Evolutionary conservation across 495 filamentous ascomycete species (phyloP).

Genomic region (Annulohypoxylon stygium): DNA sequence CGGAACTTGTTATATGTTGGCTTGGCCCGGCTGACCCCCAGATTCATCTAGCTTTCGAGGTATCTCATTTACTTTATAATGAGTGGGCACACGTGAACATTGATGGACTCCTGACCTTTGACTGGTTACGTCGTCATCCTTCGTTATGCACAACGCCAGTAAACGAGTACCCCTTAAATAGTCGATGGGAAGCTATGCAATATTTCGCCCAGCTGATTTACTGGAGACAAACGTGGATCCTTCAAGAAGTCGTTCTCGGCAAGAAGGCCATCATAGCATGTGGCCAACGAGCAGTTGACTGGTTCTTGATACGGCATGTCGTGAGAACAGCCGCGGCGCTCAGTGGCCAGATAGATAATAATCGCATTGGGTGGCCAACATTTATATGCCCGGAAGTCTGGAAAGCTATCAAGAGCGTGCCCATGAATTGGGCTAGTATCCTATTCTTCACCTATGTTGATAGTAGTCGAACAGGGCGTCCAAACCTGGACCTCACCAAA

Average conservation of each 20-base stretch:
- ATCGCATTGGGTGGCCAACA: neutral
- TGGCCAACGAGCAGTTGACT: neutral
- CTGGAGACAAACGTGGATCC: constrained; percentile 8
- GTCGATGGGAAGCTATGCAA: neutral
- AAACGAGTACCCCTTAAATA: neutral
- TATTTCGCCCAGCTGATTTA: neutral
- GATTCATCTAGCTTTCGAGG: constrained; percentile 11
- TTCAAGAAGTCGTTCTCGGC: constrained; percentile 8
- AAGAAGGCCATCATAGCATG: constrained; percentile 1
- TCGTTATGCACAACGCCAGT: neutral
- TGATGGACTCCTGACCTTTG: neutral
- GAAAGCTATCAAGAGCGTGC: constrained; percentile 14
- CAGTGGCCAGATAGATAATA: neutral
- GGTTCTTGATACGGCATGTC: neutral
- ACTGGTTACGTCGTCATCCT: constrained; percentile 6
- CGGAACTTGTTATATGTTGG: constrained; percentile 36
- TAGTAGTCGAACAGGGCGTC: neutral
- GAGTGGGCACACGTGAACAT: neutral
- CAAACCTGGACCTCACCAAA: neutral
- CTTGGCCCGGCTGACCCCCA: constrained; percentile 26
- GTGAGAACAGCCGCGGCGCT: neutral
- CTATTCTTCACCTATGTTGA: neutral
- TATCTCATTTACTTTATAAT: neutral
- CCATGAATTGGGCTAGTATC: neutral
- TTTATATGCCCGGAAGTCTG: constrained; percentile 12